Percentiles rank a stretch among this genome's conserved stretches.
These are phyloP conservation scores for Daucus carota DNA, from an alignment of 129 eudicot species.

Conservation along the genomic window DH1_v3.0 NC_030387.2:5305501-5306000, in stretches of 20 bases:
- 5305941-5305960: not conserved
- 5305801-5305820: conserved; percentile 91
- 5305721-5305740: conserved; percentile 87
- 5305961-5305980: not conserved
- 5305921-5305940: not conserved
- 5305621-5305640: conserved; percentile 88
- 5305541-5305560: conserved; percentile 97
- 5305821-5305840: conserved; percentile 99
- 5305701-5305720: conserved; percentile 91
- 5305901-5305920: conserved; percentile 47
- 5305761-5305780: conserved; percentile 61
- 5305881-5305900: conserved; percentile 94
- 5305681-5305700: conserved; percentile 72
- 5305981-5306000: not conserved
- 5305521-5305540: conserved; percentile 96
- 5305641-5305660: conserved; percentile 99
- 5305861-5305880: conserved; percentile 93
- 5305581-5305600: conserved; percentile 91
- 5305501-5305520: conserved; percentile 97
- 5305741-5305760: conserved; percentile 71
- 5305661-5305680: conserved; percentile 95
- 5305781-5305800: conserved; percentile 81
- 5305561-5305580: conserved; percentile 85
- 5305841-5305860: conserved; percentile 93
- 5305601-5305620: conserved; percentile 97